Evolutionary conservation across 805 yeast species (phyloP), one percentile per base, ranked within the genome.

Genomic region (Myxozyma neglecta): DNA sequence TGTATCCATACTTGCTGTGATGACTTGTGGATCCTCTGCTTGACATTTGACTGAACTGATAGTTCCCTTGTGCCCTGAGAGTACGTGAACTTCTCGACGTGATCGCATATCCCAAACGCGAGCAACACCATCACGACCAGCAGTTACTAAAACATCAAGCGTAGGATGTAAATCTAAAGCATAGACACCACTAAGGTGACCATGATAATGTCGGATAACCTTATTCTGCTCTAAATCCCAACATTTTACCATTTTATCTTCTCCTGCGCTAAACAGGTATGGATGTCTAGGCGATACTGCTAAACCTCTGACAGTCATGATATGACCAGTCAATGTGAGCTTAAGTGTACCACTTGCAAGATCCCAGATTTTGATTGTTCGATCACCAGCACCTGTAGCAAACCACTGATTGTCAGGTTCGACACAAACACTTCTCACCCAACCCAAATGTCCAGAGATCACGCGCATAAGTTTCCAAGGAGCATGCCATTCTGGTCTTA

Each of bases 51-150:
- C 87, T 53, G 86, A 79, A 58, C 87, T 86, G 5, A 94, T 83
- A 14, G 94, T 87, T 45, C 83, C 81, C 64, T 84, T 81, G 74
- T 94, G 99, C 0, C 98, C 98, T 1, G 86, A 78, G 43, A 94
- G 76, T 0, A 88, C 88, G 80, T 87, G 86, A 0, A 89, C 86
- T 14, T 92, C 86, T 1, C 81, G 75, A 51, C 90, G 79, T 0
- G 96, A 83, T 61, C 99, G 80, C 59, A 94, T 86, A 74, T 94
- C 99, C 99, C 99, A 94, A 4, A 91, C 87, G 57, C 96, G 79
- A 0, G 91, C 87, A 0, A 89, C 87, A 4, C 90, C 81, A 73
- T 94, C 99, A 61, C 97, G 77, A 20, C 97, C 96, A 5, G 91
- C 99, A 3, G 96, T 88, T 8, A 88, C 89, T 13, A 91, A 74